phyloP scores from a whole-genome alignment of 2,329 filamentous ascomycete genomes.

The Colletotrichum lindemuthianum region DNA sequence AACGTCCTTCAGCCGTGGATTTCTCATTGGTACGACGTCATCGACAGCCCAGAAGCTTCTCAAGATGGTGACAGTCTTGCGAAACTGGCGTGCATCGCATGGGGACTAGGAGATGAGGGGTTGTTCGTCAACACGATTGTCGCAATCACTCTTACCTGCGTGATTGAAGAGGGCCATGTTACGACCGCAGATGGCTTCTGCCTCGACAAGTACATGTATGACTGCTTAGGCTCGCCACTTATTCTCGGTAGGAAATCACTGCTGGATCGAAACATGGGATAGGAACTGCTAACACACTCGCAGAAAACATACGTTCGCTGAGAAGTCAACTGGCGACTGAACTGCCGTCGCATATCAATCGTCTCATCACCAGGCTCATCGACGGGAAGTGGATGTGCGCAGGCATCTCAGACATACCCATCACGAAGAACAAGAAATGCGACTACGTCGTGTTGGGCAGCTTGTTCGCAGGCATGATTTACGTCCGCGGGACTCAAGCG shows the following conservation, averaged over 20 bases:
- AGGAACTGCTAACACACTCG: too few relatives aligned
- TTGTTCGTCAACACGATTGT: constrained; percentile 6
- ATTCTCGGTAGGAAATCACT: constrained; percentile 12
- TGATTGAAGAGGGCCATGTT: constrained; percentile 2
- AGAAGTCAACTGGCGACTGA: constrained; percentile 18
- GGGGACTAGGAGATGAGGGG: constrained; percentile 25
- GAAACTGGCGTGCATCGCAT: constrained; percentile 18
- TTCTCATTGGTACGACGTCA: constrained; percentile 10
- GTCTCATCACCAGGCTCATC: constrained; percentile 8
- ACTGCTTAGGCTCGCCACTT: constrained; percentile 20
- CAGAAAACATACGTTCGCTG: constrained; percentile 19
- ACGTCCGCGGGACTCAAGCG: constrained; percentile 19
- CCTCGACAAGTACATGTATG: constrained; percentile 19
- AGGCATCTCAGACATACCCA: constrained; percentile 27
- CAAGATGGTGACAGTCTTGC: constrained; percentile 9
- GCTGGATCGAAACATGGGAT: neutral
- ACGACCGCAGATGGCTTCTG: constrained; percentile 8
- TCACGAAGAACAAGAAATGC: constrained; percentile 30
- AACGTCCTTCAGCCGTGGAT: constrained; percentile 29
- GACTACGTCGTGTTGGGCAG: constrained; percentile 30
- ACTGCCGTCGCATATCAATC: constrained; percentile 24
- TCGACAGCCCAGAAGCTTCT: neutral
- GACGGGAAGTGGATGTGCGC: constrained; percentile 29
- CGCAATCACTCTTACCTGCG: constrained; percentile 10
- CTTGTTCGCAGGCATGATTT: constrained; percentile 21